Percentiles rank a stretch among this genome's conserved stretches.
phyloP scores from a whole-genome alignment of 2,329 filamentous ascomycete species.

The Fusarium sp. region DNA sequence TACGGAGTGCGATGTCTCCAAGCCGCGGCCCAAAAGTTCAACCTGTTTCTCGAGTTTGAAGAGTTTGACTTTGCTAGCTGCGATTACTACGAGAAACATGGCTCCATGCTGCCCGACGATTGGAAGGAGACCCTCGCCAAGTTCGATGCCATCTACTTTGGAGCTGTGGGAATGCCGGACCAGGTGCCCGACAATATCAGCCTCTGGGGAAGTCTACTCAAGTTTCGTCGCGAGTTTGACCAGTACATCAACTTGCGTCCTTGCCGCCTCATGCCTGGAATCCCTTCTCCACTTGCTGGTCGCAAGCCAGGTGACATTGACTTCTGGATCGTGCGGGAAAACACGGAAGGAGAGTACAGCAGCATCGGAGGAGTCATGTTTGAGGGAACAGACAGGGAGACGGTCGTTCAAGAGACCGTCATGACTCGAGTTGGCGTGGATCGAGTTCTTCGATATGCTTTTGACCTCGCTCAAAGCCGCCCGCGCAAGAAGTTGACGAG shows the following conservation, averaged over 20 bases:
- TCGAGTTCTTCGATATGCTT: constrained; percentile 72
- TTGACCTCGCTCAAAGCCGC: constrained; percentile 69
- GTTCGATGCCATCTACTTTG: constrained; percentile 76
- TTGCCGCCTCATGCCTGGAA: constrained; percentile 70
- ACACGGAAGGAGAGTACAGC: constrained; percentile 76
- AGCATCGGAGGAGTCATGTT: constrained; percentile 74
- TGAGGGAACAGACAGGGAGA: constrained; percentile 68
- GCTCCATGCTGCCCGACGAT: constrained; percentile 56
- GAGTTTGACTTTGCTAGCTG: constrained; percentile 76
- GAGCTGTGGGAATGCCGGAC: constrained; percentile 69
- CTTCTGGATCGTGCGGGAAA: constrained; percentile 76
- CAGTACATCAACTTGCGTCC: constrained; percentile 78
- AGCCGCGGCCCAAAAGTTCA: constrained; percentile 59
- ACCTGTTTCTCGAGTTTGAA: constrained; percentile 68
- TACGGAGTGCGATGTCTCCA: constrained; percentile 72
- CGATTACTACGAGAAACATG: constrained; percentile 64
- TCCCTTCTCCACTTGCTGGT: constrained; percentile 66
- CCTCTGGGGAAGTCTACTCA: constrained; percentile 74
- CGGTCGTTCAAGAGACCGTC: constrained; percentile 71
- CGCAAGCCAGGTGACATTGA: constrained; percentile 70
- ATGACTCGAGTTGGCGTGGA: constrained; percentile 73
- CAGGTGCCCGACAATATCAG: constrained; percentile 74
- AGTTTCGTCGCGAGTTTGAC: constrained; percentile 75
- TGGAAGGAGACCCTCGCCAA: constrained; percentile 65
- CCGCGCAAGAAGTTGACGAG: constrained; percentile 71